These are phyloP conservation scores for Kitagawia praeruptora DNA, from an alignment of 129 eudicot species.

Conservation along the genomic window DNA sequence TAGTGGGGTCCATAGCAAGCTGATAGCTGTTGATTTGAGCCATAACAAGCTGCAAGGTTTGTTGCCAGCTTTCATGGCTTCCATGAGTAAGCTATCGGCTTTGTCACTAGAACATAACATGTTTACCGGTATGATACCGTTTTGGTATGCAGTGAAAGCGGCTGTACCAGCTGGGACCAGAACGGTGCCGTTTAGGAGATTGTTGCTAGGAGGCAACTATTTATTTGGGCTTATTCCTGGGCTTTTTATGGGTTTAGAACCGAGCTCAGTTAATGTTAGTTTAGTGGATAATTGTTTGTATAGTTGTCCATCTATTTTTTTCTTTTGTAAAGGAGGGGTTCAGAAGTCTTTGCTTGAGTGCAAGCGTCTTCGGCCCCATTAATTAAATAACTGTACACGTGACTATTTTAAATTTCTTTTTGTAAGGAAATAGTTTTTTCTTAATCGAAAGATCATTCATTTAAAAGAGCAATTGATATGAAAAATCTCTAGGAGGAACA, in stretches of 20 bases:
- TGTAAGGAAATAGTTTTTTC: no score
- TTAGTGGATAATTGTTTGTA: conserved; percentile 29
- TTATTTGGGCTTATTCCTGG: conserved; percentile 24
- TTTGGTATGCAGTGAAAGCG: conserved; percentile 10
- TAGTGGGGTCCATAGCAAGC: background rate
- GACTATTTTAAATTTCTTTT: no score
- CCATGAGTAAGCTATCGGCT: conserved; percentile 18
- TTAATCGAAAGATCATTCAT: no score
- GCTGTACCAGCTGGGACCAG: background rate
- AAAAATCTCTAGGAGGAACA: no score
- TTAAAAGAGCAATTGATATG: no score
- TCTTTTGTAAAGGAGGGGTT: conserved; percentile 17
- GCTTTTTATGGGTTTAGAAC: conserved; percentile 9
- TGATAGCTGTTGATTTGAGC: conserved; percentile 23
- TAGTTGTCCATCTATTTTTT: conserved; percentile 14
- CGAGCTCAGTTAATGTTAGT: conserved; percentile 19
- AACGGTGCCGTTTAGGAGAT: conserved; percentile 19
- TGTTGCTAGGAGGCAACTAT: conserved; percentile 23
- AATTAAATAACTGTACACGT: no score
- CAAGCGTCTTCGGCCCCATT: background rate
- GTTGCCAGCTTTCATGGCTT: conserved; percentile 21
- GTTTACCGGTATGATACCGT: conserved; percentile 25
- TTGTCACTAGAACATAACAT: conserved; percentile 21
- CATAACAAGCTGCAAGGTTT: conserved; percentile 17
- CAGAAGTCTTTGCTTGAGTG: conserved; percentile 15